Conservation (phyloP, 139 green algal genomes). For the Desmodesmus armatus region DNA sequence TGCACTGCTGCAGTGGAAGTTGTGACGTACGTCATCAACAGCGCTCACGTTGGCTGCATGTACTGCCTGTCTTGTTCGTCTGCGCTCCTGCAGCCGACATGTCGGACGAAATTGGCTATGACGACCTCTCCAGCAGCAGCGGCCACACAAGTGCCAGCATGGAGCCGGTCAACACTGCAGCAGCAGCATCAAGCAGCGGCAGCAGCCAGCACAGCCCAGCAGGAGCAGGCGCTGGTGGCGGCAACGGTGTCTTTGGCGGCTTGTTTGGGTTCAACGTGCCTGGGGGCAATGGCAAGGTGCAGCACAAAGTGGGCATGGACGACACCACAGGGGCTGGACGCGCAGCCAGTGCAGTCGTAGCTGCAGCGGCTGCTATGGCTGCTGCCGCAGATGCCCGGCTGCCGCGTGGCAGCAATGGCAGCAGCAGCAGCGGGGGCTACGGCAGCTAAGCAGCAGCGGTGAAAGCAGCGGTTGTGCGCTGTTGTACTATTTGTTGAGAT, state of each 20-base stretch:
- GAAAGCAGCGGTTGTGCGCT: too few relatives aligned
- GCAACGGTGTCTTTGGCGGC: constrained; percentile 16
- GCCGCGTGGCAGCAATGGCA: not conserved
- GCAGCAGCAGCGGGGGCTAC: not conserved
- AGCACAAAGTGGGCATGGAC: not conserved
- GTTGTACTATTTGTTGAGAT: too few relatives aligned
- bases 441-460: not conserved
- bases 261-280: constrained; percentile 37
- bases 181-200: not conserved
- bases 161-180: not conserved
- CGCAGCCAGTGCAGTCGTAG: constrained; percentile 32
- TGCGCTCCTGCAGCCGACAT: not conserved
- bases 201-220: not conserved
- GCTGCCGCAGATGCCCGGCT: constrained; percentile 28
- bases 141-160: not conserved
- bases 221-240: constrained; percentile 6
- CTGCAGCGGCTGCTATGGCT: constrained; percentile 38
- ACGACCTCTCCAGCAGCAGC: constrained; percentile 25
- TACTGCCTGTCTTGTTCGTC: not conserved
- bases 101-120: not conserved
- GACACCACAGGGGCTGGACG: not conserved
- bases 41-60: not conserved
- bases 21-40: not conserved
- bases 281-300: constrained; percentile 6
- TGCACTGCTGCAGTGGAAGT: not conserved